Evolutionary conservation across 768 basidiomycete genomes (phyloP).

Genomic region (Phallus indusiatus): DNA sequence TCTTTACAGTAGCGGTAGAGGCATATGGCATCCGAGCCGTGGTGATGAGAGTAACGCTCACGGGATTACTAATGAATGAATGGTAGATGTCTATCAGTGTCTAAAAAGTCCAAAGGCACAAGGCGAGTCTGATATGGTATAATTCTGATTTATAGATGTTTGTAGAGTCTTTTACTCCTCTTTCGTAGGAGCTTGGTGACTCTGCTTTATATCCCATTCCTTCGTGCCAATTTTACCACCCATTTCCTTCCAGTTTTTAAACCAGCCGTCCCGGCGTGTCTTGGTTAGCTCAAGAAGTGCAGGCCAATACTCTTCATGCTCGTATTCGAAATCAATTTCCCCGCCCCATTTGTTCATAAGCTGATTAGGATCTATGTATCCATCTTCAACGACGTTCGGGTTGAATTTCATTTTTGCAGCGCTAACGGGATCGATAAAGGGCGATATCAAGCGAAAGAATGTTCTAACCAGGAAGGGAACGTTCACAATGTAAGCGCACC

Average conservation of each 20-base stretch:
- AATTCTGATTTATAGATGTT: no score
- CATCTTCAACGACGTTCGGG: slow-evolving; percentile 53
- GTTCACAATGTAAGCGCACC: slow-evolving; percentile 61
- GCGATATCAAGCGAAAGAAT: slow-evolving; percentile 70
- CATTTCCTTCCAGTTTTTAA: slow-evolving; percentile 53
- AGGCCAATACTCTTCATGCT: slow-evolving; percentile 69
- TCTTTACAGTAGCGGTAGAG: not conserved
- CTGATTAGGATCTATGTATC: slow-evolving; percentile 59
- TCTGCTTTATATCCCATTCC: slow-evolving; percentile 69
- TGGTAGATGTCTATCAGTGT: no score
- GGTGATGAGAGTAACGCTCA: not conserved
- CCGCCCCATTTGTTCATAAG: slow-evolving; percentile 72
- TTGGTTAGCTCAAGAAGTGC: slow-evolving; percentile 47
- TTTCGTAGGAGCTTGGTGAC: not conserved
- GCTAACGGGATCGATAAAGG: slow-evolving; percentile 79
- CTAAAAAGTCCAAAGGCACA: not conserved
- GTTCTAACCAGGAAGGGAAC: slow-evolving; percentile 69
- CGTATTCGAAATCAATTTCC: slow-evolving; percentile 54
- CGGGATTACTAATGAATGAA: no score
- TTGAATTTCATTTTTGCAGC: slow-evolving; percentile 70
- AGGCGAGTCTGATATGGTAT: not conserved
- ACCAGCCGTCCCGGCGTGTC: slow-evolving; percentile 38
- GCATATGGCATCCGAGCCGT: not conserved
- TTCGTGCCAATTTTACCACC: slow-evolving; percentile 64
- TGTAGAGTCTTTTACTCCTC: not conserved